Percentiles rank a stretch among this genome's conserved stretches.
These are phyloP conservation scores for Claviceps maximensis DNA, from an alignment of 2,329 filamentous ascomycete genomes.

Conservation along the genomic window DNA sequence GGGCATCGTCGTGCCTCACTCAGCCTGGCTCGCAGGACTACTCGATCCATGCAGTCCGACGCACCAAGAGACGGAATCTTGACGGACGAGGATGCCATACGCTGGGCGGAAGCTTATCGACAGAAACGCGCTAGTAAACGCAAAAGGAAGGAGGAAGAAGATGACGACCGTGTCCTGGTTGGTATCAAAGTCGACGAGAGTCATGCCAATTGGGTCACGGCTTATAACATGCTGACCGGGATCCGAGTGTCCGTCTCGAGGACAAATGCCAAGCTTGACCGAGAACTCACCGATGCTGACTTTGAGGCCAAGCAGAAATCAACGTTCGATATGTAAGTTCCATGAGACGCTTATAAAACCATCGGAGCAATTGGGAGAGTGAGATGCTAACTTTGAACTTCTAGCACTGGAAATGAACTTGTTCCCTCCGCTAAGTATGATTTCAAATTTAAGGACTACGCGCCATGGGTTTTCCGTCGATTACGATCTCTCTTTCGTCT, in stretches of 20 bases:
- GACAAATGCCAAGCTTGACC: slow-evolving; percentile 92
- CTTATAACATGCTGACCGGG: slow-evolving; percentile 98
- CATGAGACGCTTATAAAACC: not conserved
- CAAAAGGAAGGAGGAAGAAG: slow-evolving; percentile 69
- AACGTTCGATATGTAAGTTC: slow-evolving; percentile 86
- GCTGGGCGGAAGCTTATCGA: slow-evolving; percentile 86
- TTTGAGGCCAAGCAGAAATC: slow-evolving; percentile 95
- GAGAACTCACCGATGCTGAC: slow-evolving; percentile 77
- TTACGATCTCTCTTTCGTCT: slow-evolving; percentile 77
- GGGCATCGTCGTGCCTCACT: slow-evolving; percentile 66
- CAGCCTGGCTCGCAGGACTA: slow-evolving; percentile 65
- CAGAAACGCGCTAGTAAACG: slow-evolving; percentile 84
- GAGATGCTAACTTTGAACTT: not conserved
- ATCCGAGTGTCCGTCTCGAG: slow-evolving; percentile 94
- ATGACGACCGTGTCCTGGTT: slow-evolving; percentile 88
- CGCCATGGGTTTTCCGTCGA: slow-evolving; percentile 97
- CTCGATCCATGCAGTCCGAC: slow-evolving; percentile 76
- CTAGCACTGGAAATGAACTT: slow-evolving; percentile 84
- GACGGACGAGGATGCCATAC: slow-evolving; percentile 78
- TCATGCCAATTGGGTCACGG: slow-evolving; percentile 93
- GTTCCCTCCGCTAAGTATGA: slow-evolving; percentile 98
- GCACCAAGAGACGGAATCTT: slow-evolving; percentile 68
- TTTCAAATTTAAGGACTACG: slow-evolving; percentile 99
- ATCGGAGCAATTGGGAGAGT: not conserved
- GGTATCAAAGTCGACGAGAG: slow-evolving; percentile 96